Conservation (phyloP, 2,329 filamentous ascomycete genomes). For the Colletotrichum theobromicola region DNA sequence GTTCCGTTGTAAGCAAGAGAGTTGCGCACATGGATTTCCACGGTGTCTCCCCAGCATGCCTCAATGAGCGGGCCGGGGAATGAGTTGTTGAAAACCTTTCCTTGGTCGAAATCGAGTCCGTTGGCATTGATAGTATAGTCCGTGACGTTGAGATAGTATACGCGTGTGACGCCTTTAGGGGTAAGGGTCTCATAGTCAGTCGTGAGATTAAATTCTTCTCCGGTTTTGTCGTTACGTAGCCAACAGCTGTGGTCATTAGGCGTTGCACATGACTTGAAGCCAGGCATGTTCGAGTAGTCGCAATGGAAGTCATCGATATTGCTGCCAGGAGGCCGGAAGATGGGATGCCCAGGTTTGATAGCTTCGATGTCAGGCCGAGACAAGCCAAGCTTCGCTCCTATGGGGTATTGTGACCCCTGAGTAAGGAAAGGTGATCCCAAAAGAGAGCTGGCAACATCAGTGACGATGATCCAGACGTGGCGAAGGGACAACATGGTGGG, state of each 20-base stretch:
- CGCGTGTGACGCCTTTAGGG: no score
- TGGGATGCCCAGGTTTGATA: rapidly evolving
- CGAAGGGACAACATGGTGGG: background rate
- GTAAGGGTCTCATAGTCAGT: no score
- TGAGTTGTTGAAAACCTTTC: background rate
- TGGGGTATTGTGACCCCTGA: rapidly evolving
- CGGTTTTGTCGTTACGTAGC: background rate
- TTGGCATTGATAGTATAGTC: background rate
- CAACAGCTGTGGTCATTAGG: background rate
- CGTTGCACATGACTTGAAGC: background rate
- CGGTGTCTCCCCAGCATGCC: background rate
- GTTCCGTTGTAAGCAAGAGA: background rate
- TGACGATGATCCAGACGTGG: background rate
- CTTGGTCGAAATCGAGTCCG: background rate
- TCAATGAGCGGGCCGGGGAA: background rate
- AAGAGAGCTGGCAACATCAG: background rate
- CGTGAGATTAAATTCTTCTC: no score
- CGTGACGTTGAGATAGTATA: background rate
- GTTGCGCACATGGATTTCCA: background rate
- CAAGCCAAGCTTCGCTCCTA: background rate
- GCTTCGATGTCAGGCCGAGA: background rate
- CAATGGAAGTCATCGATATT: background rate
- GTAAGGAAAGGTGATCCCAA: rapidly evolving
- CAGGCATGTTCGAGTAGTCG: background rate
- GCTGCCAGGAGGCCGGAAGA: background rate